Conservation (phyloP, 371 early-diverging fungal genomes). For the Apophysomyces elegans region DNA sequence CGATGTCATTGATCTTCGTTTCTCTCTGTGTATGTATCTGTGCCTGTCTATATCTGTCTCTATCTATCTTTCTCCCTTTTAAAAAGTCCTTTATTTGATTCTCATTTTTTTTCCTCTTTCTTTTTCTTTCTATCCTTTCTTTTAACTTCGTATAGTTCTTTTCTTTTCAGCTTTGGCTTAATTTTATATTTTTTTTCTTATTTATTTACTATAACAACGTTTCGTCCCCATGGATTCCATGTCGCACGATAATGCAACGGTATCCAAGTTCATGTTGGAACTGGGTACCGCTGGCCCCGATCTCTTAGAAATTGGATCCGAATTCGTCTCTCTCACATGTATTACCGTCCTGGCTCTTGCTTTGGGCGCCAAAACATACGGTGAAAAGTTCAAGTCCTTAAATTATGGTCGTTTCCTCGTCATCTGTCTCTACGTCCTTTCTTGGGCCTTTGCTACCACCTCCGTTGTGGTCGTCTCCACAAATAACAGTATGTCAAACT, state of each 20-base stretch:
- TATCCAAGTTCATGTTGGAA: slow-evolving; percentile 6
- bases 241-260: slow-evolving; percentile 10
- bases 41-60: too few relatives aligned
- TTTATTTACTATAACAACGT: neutral
- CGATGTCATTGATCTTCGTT: neutral
- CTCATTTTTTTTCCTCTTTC: neutral
- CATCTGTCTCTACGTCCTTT: slow-evolving; percentile 38
- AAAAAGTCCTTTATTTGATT: slow-evolving; percentile 2
- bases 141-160: neutral
- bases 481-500: slow-evolving; percentile 38
- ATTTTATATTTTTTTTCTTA: too few relatives aligned
- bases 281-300: slow-evolving; percentile 32
- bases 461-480: slow-evolving; percentile 48
- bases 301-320: slow-evolving; percentile 38
- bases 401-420: slow-evolving; percentile 49
- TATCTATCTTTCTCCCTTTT: neutral
- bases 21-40: too few relatives aligned
- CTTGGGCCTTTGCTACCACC: slow-evolving; percentile 49
- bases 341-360: slow-evolving; percentile 44
- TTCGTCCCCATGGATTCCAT: slow-evolving; percentile 11
- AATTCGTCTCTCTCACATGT: slow-evolving; percentile 44
- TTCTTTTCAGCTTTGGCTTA: neutral
- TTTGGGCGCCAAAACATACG: slow-evolving; percentile 43
- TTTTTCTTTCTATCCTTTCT: neutral
- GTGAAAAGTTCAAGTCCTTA: slow-evolving; percentile 37